These are phyloP conservation scores for Botrytis hyacinthi DNA, from an alignment of 2,329 filamentous ascomycete species.

Conservation along the genomic window DNA sequence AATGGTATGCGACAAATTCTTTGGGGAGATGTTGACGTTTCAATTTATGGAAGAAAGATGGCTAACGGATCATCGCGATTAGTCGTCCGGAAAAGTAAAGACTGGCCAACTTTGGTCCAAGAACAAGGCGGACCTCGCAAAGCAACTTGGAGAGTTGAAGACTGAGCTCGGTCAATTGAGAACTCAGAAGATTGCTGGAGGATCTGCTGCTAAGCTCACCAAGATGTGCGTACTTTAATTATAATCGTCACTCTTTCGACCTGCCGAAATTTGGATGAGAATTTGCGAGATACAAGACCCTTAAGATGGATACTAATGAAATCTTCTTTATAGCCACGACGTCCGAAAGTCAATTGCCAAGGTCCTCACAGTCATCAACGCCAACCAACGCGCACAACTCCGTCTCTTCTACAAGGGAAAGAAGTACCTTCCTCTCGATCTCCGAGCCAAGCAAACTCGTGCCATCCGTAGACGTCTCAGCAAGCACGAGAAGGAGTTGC, in stretches of 20 bases:
- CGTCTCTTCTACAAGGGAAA: constrained; percentile 99
- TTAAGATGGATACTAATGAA: not conserved
- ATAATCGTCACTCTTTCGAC: not conserved
- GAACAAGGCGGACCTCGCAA: constrained; percentile 97
- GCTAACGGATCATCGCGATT: constrained; percentile 41
- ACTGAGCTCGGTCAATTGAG: constrained; percentile 92
- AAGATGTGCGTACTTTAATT: constrained; percentile 72
- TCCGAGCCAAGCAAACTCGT: constrained; percentile 97
- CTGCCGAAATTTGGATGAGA: not conserved
- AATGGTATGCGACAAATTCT: constrained; percentile 19
- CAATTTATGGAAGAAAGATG: constrained; percentile 18
- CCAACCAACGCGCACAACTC: constrained; percentile 97
- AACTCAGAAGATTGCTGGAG: constrained; percentile 95
- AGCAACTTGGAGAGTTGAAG: constrained; percentile 94
- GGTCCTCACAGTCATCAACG: constrained; percentile 99
- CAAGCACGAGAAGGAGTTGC: constrained; percentile 80
- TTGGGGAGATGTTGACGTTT: not conserved
- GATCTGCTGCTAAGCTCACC: constrained; percentile 91
- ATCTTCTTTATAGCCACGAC: constrained; percentile 69
- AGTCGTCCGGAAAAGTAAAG: constrained; percentile 77
- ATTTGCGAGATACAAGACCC: not conserved
- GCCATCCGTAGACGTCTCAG: constrained; percentile 95
- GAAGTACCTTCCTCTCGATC: constrained; percentile 98
- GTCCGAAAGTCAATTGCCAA: constrained; percentile 99
- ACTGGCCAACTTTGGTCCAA: constrained; percentile 96